A percentile compares a stretch with the other conserved stretches of the same genome.
Conservation (phyloP, 805 yeast species). For the Myxozyma sirexii region DNA sequence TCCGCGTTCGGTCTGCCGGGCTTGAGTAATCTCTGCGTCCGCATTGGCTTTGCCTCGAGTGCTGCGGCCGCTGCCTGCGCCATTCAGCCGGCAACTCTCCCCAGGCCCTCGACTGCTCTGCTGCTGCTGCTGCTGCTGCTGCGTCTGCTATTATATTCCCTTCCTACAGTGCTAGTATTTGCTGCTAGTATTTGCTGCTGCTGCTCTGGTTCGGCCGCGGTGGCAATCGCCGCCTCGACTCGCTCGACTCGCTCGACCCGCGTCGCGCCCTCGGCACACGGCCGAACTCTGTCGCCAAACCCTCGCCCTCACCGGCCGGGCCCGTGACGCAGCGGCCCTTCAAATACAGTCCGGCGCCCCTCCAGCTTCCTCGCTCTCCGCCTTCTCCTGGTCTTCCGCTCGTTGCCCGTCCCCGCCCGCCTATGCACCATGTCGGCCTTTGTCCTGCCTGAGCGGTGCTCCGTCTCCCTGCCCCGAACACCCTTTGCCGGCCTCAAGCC, state of each 20-base stretch:
- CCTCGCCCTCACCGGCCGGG: conserved; percentile 1
- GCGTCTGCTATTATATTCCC: background rate
- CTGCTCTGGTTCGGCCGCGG: too few relatives aligned
- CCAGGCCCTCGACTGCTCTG: too few relatives aligned
- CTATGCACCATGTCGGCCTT: background rate
- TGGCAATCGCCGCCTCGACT: background rate
- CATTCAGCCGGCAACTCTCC: too few relatives aligned
- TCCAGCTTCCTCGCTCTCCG: too few relatives aligned
- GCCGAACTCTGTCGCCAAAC: conserved; percentile 1
- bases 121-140: background rate
- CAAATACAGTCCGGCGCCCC: too few relatives aligned
- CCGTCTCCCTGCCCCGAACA: background rate
- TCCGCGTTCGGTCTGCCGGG: too few relatives aligned
- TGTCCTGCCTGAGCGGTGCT: background rate
- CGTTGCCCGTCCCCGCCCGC: too few relatives aligned
- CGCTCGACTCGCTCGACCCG: background rate
- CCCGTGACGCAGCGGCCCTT: conserved; percentile 5
- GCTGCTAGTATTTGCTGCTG: too few relatives aligned
- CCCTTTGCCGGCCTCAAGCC: background rate
- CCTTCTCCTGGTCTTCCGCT: background rate
- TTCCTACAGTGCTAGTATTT: too few relatives aligned
- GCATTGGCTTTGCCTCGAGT: too few relatives aligned
- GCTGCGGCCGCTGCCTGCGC: too few relatives aligned
- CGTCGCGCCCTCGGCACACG: background rate
- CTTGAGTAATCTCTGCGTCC: too few relatives aligned